These are phyloP conservation scores for Rhexocercosporidium sp. DNA, from an alignment of 2,329 filamentous ascomycete genomes.

Conservation along the genomic window DNA sequence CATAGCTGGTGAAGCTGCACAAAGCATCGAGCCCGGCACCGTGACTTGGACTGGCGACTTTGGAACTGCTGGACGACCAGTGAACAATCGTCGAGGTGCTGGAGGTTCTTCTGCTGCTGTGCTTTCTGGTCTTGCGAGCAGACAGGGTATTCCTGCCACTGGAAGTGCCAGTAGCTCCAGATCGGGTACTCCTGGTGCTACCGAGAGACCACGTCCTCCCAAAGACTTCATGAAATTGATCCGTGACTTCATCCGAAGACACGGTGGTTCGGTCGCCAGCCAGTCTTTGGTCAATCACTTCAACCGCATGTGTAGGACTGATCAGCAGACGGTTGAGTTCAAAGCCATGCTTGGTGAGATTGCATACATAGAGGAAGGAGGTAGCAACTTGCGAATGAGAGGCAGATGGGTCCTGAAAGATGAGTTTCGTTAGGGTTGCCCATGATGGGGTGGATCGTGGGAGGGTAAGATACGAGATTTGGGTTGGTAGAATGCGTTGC, in stretches of 20 bases:
- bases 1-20: constrained; percentile 73
- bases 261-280: constrained; percentile 79
- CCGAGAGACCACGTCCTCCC: constrained; percentile 49
- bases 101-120: constrained; percentile 61
- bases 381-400: constrained; percentile 37
- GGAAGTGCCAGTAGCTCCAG: constrained; percentile 52
- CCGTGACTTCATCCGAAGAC: constrained; percentile 75
- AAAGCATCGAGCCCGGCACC: constrained; percentile 76
- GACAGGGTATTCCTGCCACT: constrained; percentile 49
- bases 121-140: constrained; percentile 60
- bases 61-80: constrained; percentile 75
- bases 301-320: constrained; percentile 75
- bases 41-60: constrained; percentile 93
- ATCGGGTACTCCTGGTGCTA: constrained; percentile 50
- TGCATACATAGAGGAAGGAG: constrained; percentile 64
- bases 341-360: constrained; percentile 79
- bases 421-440: constrained; percentile 38
- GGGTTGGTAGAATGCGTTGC: neutral
- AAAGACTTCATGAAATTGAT: constrained; percentile 76
- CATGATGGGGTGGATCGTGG: neutral
- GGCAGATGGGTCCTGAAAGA: constrained; percentile 42
- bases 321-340: constrained; percentile 76
- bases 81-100: constrained; percentile 51
- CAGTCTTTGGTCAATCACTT: constrained; percentile 92
- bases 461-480: neutral